Evolutionary conservation across 179 eudicot species (phyloP), one percentile per base, ranked within the genome.

Genomic region (Silene noctiflora): DNA sequence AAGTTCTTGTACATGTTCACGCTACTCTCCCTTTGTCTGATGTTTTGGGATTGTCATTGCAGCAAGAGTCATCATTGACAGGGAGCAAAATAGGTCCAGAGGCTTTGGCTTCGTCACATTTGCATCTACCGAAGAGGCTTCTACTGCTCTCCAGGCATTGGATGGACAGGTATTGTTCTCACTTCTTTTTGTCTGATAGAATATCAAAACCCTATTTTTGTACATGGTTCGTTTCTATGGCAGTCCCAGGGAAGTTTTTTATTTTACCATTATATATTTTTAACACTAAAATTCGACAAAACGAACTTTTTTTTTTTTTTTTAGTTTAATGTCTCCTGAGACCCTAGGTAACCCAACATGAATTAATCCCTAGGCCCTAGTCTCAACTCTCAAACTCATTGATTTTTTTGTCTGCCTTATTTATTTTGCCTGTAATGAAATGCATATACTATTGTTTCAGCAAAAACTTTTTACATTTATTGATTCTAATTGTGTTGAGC

Each of bases 61-160:
- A 95, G 99, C 99, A 25, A 89, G 84, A 81, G 85, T 95, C 22
- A 91, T 95, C 71, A 7, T 84, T 16, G 97, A 95, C 72, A 89
- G 97, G 75, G 99, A 93, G 42, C 73, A 85, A 46, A 89, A 88
- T 64, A 91, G 95, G 75, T 95, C 99, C 31, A 88, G 87, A 81
- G 99, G 99, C 42, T 95, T 95, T 91, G 97, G 91, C 68, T 95
- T 95, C 83, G 82, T 95, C 71, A 89, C 97, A 31, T 95, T 53
- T 80, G 55, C 84, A 46, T 80, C 85, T 10, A 8, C 19, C 24
- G 99, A 95, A 76, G 91, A 84, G 59, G 99, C 99, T 71, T 79
- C 93, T 27, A 85, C 91, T 83, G 96, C 99, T 77, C 81, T 93
- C 59, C 86, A 85, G 80, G 99, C 96, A 59, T 68, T 93, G 87